phyloP scores from a whole-genome alignment of 306 rosid species.

The Castanospermum australe region DNA sequence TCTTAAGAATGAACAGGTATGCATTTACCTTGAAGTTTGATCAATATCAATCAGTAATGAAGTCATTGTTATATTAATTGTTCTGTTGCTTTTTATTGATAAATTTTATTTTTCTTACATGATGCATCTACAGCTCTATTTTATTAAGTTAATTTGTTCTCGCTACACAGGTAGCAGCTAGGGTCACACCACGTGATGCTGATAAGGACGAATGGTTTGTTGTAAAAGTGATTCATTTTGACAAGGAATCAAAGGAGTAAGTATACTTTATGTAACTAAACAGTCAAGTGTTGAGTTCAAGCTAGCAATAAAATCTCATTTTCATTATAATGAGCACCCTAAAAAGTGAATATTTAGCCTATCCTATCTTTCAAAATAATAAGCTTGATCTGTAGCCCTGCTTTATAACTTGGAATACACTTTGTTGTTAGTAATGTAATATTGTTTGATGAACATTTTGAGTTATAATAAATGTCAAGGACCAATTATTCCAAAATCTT shows the following conservation, averaged over 20 bases:
- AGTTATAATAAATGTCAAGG: background rate
- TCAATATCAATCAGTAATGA: background rate
- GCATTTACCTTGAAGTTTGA: constrained; percentile 10
- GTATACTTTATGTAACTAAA: constrained; percentile 31
- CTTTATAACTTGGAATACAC: constrained; percentile 4
- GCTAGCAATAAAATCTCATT: background rate
- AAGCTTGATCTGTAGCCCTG: background rate
- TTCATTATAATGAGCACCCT: background rate
- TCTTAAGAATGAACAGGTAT: constrained; percentile 93
- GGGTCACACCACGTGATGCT: constrained; percentile 82
- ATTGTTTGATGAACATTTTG: background rate
- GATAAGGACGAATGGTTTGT: constrained; percentile 96
- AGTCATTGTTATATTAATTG: background rate
- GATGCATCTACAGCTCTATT: constrained; percentile 6
- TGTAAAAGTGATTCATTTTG: constrained; percentile 93
- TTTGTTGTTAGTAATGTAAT: background rate
- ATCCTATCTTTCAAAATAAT: background rate
- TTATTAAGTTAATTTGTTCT: constrained; percentile 31
- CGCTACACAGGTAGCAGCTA: constrained; percentile 81
- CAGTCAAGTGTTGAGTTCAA: background rate
- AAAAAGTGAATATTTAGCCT: background rate
- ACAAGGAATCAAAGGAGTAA: constrained; percentile 91
- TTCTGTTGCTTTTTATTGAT: background rate
- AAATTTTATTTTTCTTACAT: background rate
- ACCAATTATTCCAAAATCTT: too few species aligned